phyloP scores from a whole-genome alignment of 345 rosid genomes.

The Punica granatum region DNA sequence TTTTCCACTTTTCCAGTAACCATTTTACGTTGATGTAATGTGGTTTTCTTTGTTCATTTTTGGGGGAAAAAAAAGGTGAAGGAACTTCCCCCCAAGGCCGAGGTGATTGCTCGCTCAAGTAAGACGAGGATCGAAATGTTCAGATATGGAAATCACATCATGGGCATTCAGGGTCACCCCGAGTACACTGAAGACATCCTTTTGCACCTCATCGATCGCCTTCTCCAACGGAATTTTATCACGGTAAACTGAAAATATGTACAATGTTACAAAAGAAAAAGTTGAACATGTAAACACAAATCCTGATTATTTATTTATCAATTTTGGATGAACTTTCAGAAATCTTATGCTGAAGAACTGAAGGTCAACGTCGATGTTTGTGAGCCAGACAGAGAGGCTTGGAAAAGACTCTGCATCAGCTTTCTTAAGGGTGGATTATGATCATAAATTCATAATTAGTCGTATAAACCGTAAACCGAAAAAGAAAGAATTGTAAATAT shows the following conservation, averaged over 20 bases:
- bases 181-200: constrained; percentile 64
- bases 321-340: constrained; percentile 21
- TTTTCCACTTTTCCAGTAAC: neutral
- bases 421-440: constrained; percentile 46
- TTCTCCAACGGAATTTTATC: constrained; percentile 27
- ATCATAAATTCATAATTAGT: neutral
- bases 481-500: neutral
- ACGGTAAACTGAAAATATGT: constrained; percentile 12
- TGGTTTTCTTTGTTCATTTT: neutral
- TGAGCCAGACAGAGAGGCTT: constrained; percentile 45
- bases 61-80: constrained; percentile 20
- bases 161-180: constrained; percentile 86
- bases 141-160: constrained; percentile 43
- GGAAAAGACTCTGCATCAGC: constrained; percentile 45
- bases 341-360: constrained; percentile 31
- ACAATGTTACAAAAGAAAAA: neutral
- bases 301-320: neutral
- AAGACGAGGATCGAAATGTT: constrained; percentile 59
- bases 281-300: neutral
- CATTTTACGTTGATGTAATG: neutral
- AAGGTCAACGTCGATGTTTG: constrained; percentile 29
- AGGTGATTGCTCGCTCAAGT: constrained; percentile 45
- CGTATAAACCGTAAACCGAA: neutral
- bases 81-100: constrained; percentile 44
- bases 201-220: constrained; percentile 41